Conservation (phyloP, 352 stramenopile genomes). For the Pythium monospermum region DNA sequence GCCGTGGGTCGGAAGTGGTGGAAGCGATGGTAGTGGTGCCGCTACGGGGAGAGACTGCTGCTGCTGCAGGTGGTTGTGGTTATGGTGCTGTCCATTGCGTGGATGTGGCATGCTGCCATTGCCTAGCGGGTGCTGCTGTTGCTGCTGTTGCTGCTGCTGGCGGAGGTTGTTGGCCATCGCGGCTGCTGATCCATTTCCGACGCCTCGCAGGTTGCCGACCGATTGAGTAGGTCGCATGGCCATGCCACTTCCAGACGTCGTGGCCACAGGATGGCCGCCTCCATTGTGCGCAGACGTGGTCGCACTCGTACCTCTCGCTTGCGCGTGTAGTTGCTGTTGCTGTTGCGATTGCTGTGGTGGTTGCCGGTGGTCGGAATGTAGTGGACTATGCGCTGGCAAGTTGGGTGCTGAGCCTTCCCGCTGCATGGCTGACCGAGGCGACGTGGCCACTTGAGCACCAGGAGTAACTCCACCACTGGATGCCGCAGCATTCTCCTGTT, state of each 20-base stretch:
- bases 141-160: not conserved
- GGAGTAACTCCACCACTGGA: too few species aligned
- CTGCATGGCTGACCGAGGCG: not conserved
- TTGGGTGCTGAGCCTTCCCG: constrained; percentile 15
- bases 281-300: too few species aligned
- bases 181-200: too few species aligned
- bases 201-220: constrained; percentile 63
- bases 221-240: constrained; percentile 54
- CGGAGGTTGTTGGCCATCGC: constrained; percentile 49
- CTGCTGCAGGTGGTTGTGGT: not conserved
- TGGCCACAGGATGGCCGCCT: constrained; percentile 10
- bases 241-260: constrained; percentile 10
- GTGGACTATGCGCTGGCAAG: constrained; percentile 6
- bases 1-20: constrained; percentile 34
- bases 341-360: not conserved
- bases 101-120: too few species aligned
- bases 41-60: not conserved
- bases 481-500: too few species aligned
- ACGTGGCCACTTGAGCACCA: too few species aligned
- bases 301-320: too few species aligned
- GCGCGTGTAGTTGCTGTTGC: not conserved
- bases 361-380: too few species aligned
- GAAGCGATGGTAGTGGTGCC: not conserved
- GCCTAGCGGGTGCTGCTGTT: too few species aligned
- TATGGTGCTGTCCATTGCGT: not conserved